Percentiles rank a stretch among this genome's conserved stretches.
Conservation (phyloP, 169 alveolate species). For the Eimeria acervulina region DNA sequence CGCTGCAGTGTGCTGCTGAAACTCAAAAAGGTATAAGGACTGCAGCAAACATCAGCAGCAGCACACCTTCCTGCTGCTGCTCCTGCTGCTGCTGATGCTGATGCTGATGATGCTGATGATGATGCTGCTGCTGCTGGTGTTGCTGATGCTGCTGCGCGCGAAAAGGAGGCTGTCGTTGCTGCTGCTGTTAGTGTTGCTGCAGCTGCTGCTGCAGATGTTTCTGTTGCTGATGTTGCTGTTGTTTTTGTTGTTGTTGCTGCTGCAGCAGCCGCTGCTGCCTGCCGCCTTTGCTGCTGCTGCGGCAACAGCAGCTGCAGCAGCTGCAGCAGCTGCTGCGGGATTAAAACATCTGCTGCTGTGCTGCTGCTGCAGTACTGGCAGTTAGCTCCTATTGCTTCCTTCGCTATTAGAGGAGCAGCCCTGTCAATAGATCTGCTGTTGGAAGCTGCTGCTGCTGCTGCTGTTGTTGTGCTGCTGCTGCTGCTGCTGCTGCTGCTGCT, state of each 20-base stretch:
- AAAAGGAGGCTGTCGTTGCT: no score
- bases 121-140: no score
- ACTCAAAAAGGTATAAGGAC: not conserved
- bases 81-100: no score
- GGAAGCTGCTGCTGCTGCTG: no score
- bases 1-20: not conserved
- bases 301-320: not conserved
- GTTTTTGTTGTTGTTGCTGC: no score
- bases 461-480: no score
- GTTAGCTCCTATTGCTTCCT: not conserved
- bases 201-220: no score
- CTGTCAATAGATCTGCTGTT: not conserved
- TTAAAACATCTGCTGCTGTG: no score
- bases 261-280: no score
- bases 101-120: no score
- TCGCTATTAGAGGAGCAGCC: not conserved
- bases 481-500: conserved; percentile 8
- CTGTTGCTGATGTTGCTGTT: no score
- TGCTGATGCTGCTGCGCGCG: no score
- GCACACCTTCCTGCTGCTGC: not conserved
- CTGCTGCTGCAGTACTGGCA: not conserved
- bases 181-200: not conserved
- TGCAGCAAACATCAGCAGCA: conserved; percentile 23
- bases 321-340: not conserved
- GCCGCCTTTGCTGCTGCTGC: not conserved